Base-by-base conservation (phyloP, 1,284 basidiomycete species). In the Ganoderma multipileum region DNA sequence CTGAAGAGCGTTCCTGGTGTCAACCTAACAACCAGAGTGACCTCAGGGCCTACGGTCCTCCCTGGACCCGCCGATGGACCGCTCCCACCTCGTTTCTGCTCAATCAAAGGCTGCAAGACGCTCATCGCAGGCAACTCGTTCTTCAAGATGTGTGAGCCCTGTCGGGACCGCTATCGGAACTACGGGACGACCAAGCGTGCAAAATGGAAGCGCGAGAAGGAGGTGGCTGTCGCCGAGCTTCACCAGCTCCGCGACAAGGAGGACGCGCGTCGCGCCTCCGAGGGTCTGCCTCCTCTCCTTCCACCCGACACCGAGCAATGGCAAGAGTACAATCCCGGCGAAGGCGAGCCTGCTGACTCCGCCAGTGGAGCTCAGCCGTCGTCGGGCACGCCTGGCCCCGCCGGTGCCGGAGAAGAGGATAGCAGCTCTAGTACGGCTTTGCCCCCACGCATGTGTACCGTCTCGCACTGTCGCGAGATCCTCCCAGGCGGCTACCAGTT, bases 131-230 rank as follows among this genome's bases (percentile, higher is more conserved):
- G 75, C 6, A 80, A 78, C 20, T 86, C 85, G 64, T 79, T 81
- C 58, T 87, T 80, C 79, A 88, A 86, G 75, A 89, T 88, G 87
- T 89, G 87, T 73, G 79, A 83, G 23, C 78, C 81, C 0, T 88
- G 87, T 71, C 81, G 87, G 38, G 77, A 81, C 41, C 80, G 85
- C 14, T 88, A 88, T 75, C 81, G 84, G 47, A 80, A 75, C 58
- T 88, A 89, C 68, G 86, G 87, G 0, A 84, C 78, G 61, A 87
- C 85, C 3, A 89, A 88, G 75, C 83, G 86, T 16, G 82, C 82
- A 2, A 89, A 87, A 72, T 85, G 84, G 83, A 86, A 83, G 72
- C 79, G 79, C 11, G 84, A 85, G 72, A 82, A 85, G 39, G 79
- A 81, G 64, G 78, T 80, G 23, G 83, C 81, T 33, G 79, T 85